phyloP scores from a whole-genome alignment of 768 basidiomycete genomes.

The Podaxis pistillaris region DNA sequence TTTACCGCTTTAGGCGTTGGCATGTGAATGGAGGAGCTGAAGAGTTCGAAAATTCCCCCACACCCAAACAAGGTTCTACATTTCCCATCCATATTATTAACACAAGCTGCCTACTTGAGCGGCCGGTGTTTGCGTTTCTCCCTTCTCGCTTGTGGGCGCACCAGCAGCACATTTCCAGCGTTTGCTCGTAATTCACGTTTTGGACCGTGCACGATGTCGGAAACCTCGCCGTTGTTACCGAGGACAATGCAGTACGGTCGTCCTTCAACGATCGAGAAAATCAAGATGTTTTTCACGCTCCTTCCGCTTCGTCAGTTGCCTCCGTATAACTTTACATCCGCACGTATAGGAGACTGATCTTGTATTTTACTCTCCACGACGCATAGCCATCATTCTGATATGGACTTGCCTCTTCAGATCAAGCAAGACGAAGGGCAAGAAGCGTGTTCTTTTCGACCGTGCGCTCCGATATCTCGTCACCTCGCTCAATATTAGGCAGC shows the following conservation, averaged over 20 bases:
- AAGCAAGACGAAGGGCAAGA: conserved; percentile 6
- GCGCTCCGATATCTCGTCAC: background rate
- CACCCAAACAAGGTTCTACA: background rate
- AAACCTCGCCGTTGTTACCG: conserved; percentile 5
- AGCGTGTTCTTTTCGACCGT: conserved; percentile 8
- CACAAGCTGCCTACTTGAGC: background rate
- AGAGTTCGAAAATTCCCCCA: conserved; percentile 2
- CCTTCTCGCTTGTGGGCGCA: background rate
- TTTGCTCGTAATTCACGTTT: background rate
- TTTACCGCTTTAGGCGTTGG: conserved; percentile 1
- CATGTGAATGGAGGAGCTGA: conserved; percentile 10
- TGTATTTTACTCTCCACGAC: background rate
- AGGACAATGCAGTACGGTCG: conserved; percentile 6
- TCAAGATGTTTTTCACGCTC: conserved; percentile 5
- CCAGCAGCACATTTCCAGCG: background rate
- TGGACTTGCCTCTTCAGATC: conserved; percentile 6
- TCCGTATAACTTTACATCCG: background rate
- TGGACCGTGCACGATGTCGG: conserved; percentile 4
- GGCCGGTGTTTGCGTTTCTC: background rate
- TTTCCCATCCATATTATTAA: conserved; percentile 13
- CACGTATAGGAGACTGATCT: background rate
- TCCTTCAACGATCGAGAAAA: conserved; percentile 10
- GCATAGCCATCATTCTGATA: conserved; percentile 1
- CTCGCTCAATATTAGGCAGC: background rate
- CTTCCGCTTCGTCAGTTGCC: conserved; percentile 11